Base-by-base conservation (phyloP, 2,329 filamentous ascomycete species). In the Stylonectria norvegica region DNA sequence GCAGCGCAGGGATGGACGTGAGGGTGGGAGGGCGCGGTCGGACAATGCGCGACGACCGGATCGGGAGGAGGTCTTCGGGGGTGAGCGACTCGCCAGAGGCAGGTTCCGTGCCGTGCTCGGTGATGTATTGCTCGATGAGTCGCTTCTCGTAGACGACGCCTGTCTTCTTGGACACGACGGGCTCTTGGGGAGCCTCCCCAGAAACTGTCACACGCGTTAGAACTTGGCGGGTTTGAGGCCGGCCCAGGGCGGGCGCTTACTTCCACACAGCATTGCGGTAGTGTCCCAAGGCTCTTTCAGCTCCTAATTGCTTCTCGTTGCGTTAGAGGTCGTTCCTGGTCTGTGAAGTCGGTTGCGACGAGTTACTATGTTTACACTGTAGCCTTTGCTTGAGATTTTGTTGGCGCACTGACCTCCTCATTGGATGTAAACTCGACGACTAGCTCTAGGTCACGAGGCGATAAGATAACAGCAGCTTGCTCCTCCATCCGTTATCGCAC, bases 81-180 rank as follows among this genome's bases (percentile, higher is more conserved):
- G 85, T 78, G 40, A 97, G 79, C 40, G 91, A 85, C 62, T 95
- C 88, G 61, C 88, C 87, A 41, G 85, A 93, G 43, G 89, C 83
- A 20, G 93, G 93, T 59, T 98, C 93, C 53, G 89, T 94, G 58
- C 87, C 89, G 67, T 97, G 81, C 67, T 97, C 89, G 51, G 86
- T 79, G 60, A 98, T 89, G 65, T 96, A 95, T 55, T 91, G 86
- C 65, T 96, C 89, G 59, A 98, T 91, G 49, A 98, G 76, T 36
- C 91, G 85, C 71, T 89, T 95, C 70, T 98, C 93, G 67, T 94
- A 98, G 36, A 97, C 81, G 63, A 86, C 84, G 57, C 91, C 88
- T 88, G 60, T 94, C 72, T 96, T 95, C 67, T 86, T 85, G 61
- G 93, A 98, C 60, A 89, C 87, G 54, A 97, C 91, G 40, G 93